Percentiles rank a stretch among this genome's conserved stretches.
Evolutionary conservation across 805 yeast genomes (phyloP).

Genomic region (Starmerella sirachaensis): DNA sequence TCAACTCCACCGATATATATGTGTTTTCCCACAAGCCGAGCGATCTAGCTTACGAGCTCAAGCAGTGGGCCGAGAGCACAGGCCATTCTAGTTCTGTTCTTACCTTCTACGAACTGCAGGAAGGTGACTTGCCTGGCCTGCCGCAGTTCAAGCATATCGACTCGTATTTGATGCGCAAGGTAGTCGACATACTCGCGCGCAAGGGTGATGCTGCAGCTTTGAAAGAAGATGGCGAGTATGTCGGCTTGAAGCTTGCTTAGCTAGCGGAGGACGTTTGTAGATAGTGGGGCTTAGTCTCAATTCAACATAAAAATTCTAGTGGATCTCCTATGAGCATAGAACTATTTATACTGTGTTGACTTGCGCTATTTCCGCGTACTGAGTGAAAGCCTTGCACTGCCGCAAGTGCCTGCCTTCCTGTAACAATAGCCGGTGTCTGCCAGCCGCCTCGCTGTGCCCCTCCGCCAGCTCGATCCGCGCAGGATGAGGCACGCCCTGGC

Average conservation of each 20-base stretch:
- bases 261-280: too few relatives aligned
- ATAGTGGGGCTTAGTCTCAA: too few relatives aligned
- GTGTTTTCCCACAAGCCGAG: slow-evolving; percentile 61
- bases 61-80: slow-evolving; percentile 61
- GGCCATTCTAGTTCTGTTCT: slow-evolving; percentile 70
- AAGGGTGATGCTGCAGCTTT: slow-evolving; percentile 63
- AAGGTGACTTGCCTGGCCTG: slow-evolving; percentile 55
- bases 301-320: too few relatives aligned
- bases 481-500: too few relatives aligned
- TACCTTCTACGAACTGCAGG: slow-evolving; percentile 68
- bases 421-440: too few relatives aligned
- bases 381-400: too few relatives aligned
- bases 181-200: slow-evolving; percentile 47
- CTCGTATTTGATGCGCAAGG: slow-evolving; percentile 39
- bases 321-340: too few relatives aligned
- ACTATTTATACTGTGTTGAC: too few relatives aligned
- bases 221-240: slow-evolving; percentile 52
- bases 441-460: too few relatives aligned
- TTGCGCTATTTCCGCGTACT: too few relatives aligned
- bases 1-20: slow-evolving; percentile 30
- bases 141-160: slow-evolving; percentile 58
- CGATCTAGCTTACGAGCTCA: slow-evolving; percentile 51
- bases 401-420: too few relatives aligned
- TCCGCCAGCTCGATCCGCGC: too few relatives aligned
- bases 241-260: slow-evolving; percentile 53